Percentiles rank a stretch among this genome's conserved stretches.
Evolutionary conservation across 1,284 basidiomycete species (phyloP).

Genomic region (Chiua sp.): DNA sequence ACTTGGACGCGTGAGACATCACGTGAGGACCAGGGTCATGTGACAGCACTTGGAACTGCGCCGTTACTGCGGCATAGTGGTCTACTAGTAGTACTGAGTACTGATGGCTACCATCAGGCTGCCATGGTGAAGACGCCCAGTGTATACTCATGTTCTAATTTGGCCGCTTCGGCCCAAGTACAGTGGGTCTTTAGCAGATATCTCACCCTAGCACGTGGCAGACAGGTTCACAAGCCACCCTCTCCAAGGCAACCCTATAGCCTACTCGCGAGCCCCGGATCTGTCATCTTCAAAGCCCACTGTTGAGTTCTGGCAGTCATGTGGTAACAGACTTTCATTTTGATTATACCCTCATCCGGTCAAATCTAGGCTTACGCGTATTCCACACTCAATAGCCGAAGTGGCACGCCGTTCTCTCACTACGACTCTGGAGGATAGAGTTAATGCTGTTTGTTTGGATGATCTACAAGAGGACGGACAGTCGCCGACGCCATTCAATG

Average conservation of each 20-base stretch:
- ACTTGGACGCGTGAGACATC: slow-evolving; percentile 34
- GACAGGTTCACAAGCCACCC: background rate
- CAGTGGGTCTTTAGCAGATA: too few relatives aligned
- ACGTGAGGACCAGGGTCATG: slow-evolving; percentile 32
- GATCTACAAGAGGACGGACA: background rate
- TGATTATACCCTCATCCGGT: slow-evolving; percentile 8
- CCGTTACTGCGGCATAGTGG: too few relatives aligned
- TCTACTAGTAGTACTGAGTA: too few relatives aligned
- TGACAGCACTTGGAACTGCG: too few relatives aligned
- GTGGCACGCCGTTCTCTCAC: slow-evolving; percentile 12
- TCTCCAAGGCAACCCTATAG: background rate
- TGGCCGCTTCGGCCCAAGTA: too few relatives aligned
- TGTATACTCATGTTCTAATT: too few relatives aligned
- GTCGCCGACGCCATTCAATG: background rate
- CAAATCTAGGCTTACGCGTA: background rate
- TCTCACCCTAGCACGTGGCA: background rate
- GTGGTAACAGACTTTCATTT: background rate
- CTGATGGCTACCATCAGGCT: too few relatives aligned
- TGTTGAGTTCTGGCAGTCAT: background rate
- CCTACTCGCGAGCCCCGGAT: background rate
- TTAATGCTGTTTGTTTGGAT: background rate
- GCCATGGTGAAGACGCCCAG: too few relatives aligned
- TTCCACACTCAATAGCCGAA: slow-evolving; percentile 15
- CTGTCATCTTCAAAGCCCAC: background rate
- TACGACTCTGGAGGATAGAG: background rate